Percentiles rank a stretch among this genome's conserved stretches.
Conservation (phyloP, 441 rosid genomes). For the Syzygium malaccense region DNA sequence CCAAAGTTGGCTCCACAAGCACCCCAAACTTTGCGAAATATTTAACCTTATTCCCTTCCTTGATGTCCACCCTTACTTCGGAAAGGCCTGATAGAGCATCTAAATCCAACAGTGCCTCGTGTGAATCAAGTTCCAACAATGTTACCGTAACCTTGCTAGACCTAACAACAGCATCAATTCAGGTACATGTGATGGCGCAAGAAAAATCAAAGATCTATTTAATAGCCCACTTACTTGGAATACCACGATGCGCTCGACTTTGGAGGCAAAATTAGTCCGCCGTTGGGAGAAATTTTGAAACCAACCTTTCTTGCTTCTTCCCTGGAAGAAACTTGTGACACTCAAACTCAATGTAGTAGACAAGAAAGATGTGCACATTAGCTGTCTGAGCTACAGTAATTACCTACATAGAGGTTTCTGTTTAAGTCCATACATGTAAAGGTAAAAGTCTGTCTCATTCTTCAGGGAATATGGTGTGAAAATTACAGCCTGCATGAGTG, state of each 20-base stretch:
- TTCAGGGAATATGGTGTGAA: conserved; percentile 69
- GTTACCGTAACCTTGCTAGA: conserved; percentile 57
- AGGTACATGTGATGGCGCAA: conserved; percentile 11
- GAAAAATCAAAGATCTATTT: background rate
- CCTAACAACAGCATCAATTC: conserved; percentile 29
- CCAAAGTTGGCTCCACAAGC: conserved; percentile 51
- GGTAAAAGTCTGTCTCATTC: conserved; percentile 64
- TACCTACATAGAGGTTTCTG: conserved; percentile 74
- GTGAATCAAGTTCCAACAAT: conserved; percentile 43
- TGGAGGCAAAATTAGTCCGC: conserved; percentile 64
- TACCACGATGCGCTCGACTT: conserved; percentile 74
- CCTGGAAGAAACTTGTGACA: conserved; percentile 21
- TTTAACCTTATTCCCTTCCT: conserved; percentile 45
- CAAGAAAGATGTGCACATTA: conserved; percentile 4
- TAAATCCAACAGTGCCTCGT: conserved; percentile 64
- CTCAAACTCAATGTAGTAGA: background rate
- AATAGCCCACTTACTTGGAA: conserved; percentile 42
- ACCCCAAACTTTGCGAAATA: conserved; percentile 73
- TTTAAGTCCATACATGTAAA: conserved; percentile 47
- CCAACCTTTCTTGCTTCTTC: conserved; percentile 47
- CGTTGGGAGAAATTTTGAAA: conserved; percentile 51
- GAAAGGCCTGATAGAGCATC: conserved; percentile 89
- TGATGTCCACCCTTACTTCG: conserved; percentile 65
- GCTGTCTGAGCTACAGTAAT: conserved; percentile 6
- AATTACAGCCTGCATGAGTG: conserved; percentile 65